A percentile compares a stretch with the other conserved stretches of the same genome.
Evolutionary conservation across 2,329 filamentous ascomycete genomes (phyloP).

Genomic region (Botrytis fabae): DNA sequence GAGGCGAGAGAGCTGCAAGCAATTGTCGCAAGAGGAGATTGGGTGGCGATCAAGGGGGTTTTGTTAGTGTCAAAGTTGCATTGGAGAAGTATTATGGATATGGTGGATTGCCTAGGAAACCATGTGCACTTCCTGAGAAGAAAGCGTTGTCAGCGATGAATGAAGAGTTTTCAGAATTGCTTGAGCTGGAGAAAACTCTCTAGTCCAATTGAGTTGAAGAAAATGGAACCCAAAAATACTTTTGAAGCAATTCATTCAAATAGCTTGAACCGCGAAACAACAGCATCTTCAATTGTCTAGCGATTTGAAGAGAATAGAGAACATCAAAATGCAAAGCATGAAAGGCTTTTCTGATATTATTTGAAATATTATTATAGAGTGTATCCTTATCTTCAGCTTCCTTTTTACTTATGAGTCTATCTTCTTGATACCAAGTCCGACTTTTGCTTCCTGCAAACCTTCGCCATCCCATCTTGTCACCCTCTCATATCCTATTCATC

Average conservation of each 20-base stretch:
- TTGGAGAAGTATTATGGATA: constrained; percentile 61
- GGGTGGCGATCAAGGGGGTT: constrained; percentile 65
- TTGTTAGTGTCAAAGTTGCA: constrained; percentile 64
- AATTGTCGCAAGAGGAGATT: constrained; percentile 63
- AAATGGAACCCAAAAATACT: neutral
- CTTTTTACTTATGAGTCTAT: neutral
- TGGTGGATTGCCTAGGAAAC: constrained; percentile 58
- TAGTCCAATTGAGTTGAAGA: neutral
- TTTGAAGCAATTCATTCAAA: neutral
- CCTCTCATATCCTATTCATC: neutral
- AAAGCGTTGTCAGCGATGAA: neutral
- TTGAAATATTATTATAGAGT: neutral
- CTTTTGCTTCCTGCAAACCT: too few species aligned
- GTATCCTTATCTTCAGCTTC: neutral
- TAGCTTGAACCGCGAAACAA: neutral
- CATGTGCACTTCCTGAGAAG: constrained; percentile 39
- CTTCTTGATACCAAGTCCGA: neutral
- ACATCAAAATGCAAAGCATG: neutral
- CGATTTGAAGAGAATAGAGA: neutral
- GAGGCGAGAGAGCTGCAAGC: constrained; percentile 62
- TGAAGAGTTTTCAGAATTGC: constrained; percentile 9
- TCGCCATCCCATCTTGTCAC: neutral
- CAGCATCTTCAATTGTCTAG: neutral
- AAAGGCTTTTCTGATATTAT: neutral
- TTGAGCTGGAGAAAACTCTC: constrained; percentile 3